These are phyloP conservation scores for Lactarius indigo DNA, from an alignment of 768 basidiomycete genomes.

Conservation along the genomic window DNA sequence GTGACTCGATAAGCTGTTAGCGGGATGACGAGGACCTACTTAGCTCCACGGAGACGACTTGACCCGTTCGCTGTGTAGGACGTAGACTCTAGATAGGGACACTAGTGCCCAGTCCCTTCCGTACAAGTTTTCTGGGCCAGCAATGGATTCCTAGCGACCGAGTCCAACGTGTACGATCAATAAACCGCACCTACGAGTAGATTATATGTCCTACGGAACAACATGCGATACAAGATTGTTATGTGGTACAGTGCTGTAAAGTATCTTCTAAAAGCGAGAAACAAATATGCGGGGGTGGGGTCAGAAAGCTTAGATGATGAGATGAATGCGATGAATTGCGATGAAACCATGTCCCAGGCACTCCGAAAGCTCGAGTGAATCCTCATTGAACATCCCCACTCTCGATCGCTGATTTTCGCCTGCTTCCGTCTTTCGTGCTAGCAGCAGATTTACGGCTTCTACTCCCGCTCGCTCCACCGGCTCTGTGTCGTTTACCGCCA, in stretches of 20 bases:
- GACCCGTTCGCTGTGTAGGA: neutral
- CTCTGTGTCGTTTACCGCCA: conserved; percentile 36
- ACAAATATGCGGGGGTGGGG: conserved; percentile 16
- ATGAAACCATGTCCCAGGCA: conserved; percentile 12
- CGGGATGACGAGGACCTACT: neutral
- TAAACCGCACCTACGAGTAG: conserved; percentile 17
- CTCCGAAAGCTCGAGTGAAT: conserved; percentile 2
- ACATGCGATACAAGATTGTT: conserved; percentile 19
- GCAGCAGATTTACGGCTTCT: conserved; percentile 35
- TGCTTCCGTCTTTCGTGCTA: conserved; percentile 19
- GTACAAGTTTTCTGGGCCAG: neutral
- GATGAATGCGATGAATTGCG: conserved; percentile 15
- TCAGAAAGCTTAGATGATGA: conserved; percentile 16
- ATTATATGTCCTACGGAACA: conserved; percentile 28
- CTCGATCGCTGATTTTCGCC: conserved; percentile 28
- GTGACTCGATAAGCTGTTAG: neutral
- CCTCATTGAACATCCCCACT: conserved; percentile 20
- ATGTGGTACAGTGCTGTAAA: conserved; percentile 24
- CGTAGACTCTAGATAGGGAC: neutral
- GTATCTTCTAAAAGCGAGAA: conserved; percentile 20
- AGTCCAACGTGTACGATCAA: neutral
- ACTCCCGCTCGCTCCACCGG: conserved; percentile 31
- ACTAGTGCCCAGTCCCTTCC: neutral
- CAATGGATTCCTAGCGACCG: neutral
- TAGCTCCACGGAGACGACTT: neutral